phyloP scores from a whole-genome alignment of 306 rosid genomes.

The Boehmeria nivea region DNA sequence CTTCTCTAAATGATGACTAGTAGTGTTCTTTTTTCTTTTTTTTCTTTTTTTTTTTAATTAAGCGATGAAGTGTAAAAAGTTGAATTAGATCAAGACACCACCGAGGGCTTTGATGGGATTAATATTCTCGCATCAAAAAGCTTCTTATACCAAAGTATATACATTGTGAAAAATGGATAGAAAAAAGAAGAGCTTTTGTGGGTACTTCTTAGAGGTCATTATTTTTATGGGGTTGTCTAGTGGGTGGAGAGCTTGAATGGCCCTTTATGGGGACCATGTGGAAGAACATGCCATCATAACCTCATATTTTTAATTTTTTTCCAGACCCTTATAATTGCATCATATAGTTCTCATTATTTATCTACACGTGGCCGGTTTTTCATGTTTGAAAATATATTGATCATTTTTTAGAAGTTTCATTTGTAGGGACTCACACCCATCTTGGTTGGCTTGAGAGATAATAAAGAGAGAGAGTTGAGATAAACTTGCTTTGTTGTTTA shows the following conservation, averaged over 20 bases:
- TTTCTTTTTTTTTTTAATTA: not conserved
- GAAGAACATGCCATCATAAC: constrained; percentile 27
- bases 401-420: constrained; percentile 27
- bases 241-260: constrained; percentile 24
- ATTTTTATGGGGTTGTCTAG: constrained; percentile 20
- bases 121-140: not conserved
- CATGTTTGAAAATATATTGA: not conserved
- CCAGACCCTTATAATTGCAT: constrained; percentile 28
- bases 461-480: not conserved
- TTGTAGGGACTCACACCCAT: constrained; percentile 14
- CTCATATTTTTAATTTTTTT: constrained; percentile 11
- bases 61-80: not conserved
- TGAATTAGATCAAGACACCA: not conserved
- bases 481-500: not conserved
- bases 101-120: constrained; percentile 1
- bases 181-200: constrained; percentile 6
- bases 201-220: constrained; percentile 22
- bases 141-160: not conserved
- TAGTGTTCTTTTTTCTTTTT: not conserved
- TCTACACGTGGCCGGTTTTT: constrained; percentile 25
- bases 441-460: not conserved
- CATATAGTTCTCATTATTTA: constrained; percentile 24
- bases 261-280: constrained; percentile 40
- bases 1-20: not conserved
- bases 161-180: not conserved